A percentile compares a stretch with the other conserved stretches of the same genome.
Evolutionary conservation across 2,329 filamentous ascomycete genomes (phyloP).

Genomic region (Camillea tinctor): DNA sequence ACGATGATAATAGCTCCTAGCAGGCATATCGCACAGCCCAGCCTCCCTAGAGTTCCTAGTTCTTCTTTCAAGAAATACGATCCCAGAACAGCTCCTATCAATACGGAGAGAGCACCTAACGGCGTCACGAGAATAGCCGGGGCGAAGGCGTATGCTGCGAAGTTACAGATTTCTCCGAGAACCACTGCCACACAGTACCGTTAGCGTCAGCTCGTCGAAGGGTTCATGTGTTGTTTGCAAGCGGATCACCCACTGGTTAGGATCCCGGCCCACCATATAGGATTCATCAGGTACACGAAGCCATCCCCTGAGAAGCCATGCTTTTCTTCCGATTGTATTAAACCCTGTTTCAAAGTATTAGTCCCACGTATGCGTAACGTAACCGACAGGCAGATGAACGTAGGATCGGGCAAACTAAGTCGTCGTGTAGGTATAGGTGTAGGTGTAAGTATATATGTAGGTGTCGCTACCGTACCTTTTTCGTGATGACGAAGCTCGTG

Average conservation of each 20-base stretch:
- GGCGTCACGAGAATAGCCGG: slow-evolving; percentile 98
- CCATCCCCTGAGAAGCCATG: slow-evolving; percentile 98
- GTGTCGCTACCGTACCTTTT: slow-evolving; percentile 66
- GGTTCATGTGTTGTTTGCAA: neutral
- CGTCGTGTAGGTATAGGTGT: no score
- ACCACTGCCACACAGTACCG: slow-evolving; percentile 61
- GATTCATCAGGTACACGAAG: slow-evolving; percentile 88
- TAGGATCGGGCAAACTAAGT: neutral
- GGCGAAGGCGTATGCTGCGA: slow-evolving; percentile 96
- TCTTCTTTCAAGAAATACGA: slow-evolving; percentile 93
- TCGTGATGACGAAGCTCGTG: slow-evolving; percentile 97
- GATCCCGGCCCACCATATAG: slow-evolving; percentile 97
- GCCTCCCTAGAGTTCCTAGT: slow-evolving; percentile 84
- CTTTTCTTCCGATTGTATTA: slow-evolving; percentile 84
- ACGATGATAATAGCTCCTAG: slow-evolving; percentile 97
- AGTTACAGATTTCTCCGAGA: slow-evolving; percentile 92
- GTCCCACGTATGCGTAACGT: slow-evolving; percentile 4
- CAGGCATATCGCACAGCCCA: slow-evolving; percentile 93
- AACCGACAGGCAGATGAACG: slow-evolving; percentile 1
- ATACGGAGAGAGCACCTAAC: slow-evolving; percentile 85
- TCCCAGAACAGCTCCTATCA: slow-evolving; percentile 91
- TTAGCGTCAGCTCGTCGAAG: slow-evolving; percentile 6
- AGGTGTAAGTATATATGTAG: no score
- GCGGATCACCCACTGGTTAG: slow-evolving; percentile 65
- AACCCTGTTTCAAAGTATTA: slow-evolving; percentile 55